phyloP scores from a whole-genome alignment of 208 protist species.

The Trypanosoma congolense region DNA sequence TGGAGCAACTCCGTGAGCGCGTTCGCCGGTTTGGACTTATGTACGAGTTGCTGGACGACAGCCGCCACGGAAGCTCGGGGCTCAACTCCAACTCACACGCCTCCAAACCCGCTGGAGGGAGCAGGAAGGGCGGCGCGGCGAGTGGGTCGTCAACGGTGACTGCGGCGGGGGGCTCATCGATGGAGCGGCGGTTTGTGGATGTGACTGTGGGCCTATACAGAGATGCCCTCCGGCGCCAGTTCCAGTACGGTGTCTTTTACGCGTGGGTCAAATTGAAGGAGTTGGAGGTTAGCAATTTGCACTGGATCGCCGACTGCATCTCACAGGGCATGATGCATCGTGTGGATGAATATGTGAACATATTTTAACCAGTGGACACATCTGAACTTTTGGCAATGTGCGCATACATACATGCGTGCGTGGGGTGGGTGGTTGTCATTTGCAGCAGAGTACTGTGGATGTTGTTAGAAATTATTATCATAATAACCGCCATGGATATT shows the following conservation, averaged over 20 bases:
- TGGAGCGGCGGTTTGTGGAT: conserved; percentile 89
- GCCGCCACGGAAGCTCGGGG: no score
- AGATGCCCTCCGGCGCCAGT: conserved; percentile 82
- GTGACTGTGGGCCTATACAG: conserved; percentile 78
- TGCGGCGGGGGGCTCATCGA: conserved; percentile 40
- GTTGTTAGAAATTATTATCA: no score
- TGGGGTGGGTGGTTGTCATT: no score
- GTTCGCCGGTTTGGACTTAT: conserved; percentile 74
- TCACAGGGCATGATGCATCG: conserved; percentile 85
- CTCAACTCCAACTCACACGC: no score
- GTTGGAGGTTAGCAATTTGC: conserved; percentile 89
- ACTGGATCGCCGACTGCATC: conserved; percentile 92
- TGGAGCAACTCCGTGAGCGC: conserved; percentile 72
- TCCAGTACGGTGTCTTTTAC: conserved; percentile 92
- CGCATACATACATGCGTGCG: neutral
- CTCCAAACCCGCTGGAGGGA: no score
- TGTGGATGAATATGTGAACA: conserved; percentile 84
- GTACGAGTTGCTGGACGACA: conserved; percentile 79
- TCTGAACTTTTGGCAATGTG: neutral
- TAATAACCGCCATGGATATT: no score
- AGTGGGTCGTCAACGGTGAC: neutral
- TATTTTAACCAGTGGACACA: conserved; percentile 15
- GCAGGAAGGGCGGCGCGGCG: conserved; percentile 1
- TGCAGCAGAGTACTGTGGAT: no score
- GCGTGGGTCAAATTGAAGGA: conserved; percentile 92